A percentile compares a stretch with the other conserved stretches of the same genome.
Conservation (phyloP, 2,329 filamentous ascomycete species). For the Trichophyton rubrum region DNA sequence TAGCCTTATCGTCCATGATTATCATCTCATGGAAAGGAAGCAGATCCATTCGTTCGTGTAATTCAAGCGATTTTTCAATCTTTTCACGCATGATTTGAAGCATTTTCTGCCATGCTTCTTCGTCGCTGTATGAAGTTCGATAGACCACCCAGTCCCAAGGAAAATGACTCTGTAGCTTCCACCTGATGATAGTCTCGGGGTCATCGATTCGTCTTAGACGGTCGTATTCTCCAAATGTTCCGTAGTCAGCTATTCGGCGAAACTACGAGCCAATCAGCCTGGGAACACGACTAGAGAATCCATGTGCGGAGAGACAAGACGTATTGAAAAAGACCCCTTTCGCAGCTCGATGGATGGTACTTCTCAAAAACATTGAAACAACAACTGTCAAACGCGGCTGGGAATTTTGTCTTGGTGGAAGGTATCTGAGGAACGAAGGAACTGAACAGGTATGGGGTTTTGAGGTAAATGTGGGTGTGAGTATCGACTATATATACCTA, state of each 20-base stretch:
- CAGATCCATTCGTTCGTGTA: neutral
- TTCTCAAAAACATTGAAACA: neutral
- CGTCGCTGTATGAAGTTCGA: conserved; percentile 11
- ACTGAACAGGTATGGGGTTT: no score
- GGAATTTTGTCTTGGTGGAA: no score
- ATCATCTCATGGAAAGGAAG: neutral
- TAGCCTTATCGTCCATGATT: neutral
- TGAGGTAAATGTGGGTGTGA: no score
- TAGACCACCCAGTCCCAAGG: conserved; percentile 14
- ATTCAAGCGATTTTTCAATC: neutral
- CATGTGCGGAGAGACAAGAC: neutral
- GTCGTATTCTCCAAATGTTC: neutral
- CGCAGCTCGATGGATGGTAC: neutral
- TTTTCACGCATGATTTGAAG: neutral
- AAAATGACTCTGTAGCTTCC: neutral
- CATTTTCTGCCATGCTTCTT: conserved; percentile 13
- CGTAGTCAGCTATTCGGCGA: neutral
- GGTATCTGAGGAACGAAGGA: no score
- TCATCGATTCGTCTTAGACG: neutral
- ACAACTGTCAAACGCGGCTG: no score
- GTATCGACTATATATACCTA: no score
- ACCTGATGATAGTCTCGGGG: neutral
- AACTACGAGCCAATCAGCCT: neutral
- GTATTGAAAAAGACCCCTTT: neutral
- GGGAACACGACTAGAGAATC: neutral